Conservation (phyloP, 495 filamentous ascomycete species). For the Jackrogersella minutella region DNA sequence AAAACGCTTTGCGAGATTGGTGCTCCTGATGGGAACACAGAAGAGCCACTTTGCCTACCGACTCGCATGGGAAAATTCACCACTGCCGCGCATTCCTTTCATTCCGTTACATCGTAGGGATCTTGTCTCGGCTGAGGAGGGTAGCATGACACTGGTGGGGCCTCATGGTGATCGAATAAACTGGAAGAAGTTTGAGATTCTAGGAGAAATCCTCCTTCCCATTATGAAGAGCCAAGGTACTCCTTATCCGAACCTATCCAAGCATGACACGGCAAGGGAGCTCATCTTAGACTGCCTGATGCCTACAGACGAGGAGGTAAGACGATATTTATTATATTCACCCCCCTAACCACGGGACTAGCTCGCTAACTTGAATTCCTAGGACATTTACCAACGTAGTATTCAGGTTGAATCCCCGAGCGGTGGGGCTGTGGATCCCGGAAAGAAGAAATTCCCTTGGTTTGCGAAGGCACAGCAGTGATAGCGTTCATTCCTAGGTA, state of each 20-base stretch:
- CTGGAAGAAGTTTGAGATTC: constrained; percentile 98
- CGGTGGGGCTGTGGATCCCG: constrained; percentile 46
- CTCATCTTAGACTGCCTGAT: constrained; percentile 74
- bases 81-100: constrained; percentile 88
- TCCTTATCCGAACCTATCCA: constrained; percentile 75
- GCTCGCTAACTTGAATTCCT: constrained; percentile 35
- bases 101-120: constrained; percentile 90
- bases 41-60: constrained; percentile 94
- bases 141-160: constrained; percentile 86
- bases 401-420: constrained; percentile 60
- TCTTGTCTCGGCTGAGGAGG: constrained; percentile 89
- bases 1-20: constrained; percentile 86
- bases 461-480: constrained; percentile 53
- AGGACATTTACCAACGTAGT: constrained; percentile 71
- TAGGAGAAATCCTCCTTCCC: constrained; percentile 88
- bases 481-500: background rate
- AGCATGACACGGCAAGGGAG: constrained; percentile 70
- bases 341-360: background rate
- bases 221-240: constrained; percentile 90
- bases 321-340: constrained; percentile 16
- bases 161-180: constrained; percentile 81
- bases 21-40: constrained; percentile 90
- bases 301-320: constrained; percentile 67
- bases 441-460: constrained; percentile 67
- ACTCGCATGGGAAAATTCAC: constrained; percentile 94